Percentiles rank a stretch among this genome's conserved stretches.
Conservation (phyloP, 371 early-diverging fungal species). For the Mortierella sp. region DNA sequence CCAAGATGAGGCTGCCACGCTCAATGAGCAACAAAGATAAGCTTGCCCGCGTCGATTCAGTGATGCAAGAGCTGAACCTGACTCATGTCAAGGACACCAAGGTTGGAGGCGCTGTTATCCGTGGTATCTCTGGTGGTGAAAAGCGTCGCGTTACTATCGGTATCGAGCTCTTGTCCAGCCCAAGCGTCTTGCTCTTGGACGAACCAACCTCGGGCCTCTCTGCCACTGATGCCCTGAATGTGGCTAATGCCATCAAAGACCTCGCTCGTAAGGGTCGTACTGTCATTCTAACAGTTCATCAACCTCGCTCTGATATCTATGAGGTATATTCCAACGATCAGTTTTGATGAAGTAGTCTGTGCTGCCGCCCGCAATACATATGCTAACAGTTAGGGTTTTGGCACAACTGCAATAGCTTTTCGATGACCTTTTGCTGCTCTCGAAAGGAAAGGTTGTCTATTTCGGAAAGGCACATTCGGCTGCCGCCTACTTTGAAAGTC, state of each 20-base stretch:
- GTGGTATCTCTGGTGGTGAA: conserved; percentile 80
- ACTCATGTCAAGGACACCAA: conserved; percentile 81
- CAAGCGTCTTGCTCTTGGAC: conserved; percentile 63
- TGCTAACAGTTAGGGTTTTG: neutral
- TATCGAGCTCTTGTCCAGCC: conserved; percentile 75
- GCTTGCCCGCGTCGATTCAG: conserved; percentile 72
- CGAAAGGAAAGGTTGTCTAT: conserved; percentile 84
- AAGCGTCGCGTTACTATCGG: conserved; percentile 79
- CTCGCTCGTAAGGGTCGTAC: conserved; percentile 86
- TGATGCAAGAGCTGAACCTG: conserved; percentile 83
- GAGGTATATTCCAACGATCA: conserved; percentile 25
- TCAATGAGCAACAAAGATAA: conserved; percentile 70
- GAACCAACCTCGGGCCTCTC: conserved; percentile 78
- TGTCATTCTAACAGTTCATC: conserved; percentile 93
- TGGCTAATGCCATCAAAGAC: conserved; percentile 85
- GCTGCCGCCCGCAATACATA: neutral
- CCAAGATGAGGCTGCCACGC: conserved; percentile 78
- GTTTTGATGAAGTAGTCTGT: no score
- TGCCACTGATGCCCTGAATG: conserved; percentile 89
- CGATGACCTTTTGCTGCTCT: conserved; percentile 87
- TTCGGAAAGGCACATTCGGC: conserved; percentile 73
- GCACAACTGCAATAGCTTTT: conserved; percentile 63
- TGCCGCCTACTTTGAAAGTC: conserved; percentile 70
- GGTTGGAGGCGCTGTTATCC: conserved; percentile 82
- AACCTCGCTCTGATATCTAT: conserved; percentile 92